phyloP scores from a whole-genome alignment of 768 basidiomycete genomes.

The Grammothele lineata region DNA sequence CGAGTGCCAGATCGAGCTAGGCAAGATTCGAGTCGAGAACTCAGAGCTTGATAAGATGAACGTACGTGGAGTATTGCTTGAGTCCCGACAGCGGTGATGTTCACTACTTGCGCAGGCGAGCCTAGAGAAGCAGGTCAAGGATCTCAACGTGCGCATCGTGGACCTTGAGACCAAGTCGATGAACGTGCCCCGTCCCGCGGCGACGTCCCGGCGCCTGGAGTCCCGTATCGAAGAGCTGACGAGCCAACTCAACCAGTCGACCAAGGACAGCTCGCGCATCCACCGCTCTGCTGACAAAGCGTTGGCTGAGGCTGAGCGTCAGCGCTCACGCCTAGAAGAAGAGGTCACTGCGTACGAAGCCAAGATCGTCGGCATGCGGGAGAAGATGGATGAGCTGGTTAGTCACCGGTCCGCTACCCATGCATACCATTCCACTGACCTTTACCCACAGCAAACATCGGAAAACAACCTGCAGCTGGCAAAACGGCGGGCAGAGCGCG shows the following conservation, averaged over 20 bases:
- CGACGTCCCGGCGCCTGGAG: constrained; percentile 55
- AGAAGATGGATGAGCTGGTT: constrained; percentile 60
- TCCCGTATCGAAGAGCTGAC: constrained; percentile 71
- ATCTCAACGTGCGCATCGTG: constrained; percentile 75
- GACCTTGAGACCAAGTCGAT: constrained; percentile 81
- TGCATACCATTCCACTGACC: no score
- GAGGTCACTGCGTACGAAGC: constrained; percentile 57
- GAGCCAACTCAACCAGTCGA: constrained; percentile 50
- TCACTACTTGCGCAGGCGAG: constrained; percentile 48
- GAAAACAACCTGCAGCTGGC: constrained; percentile 64
- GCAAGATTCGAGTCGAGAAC: constrained; percentile 75
- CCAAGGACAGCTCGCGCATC: constrained; percentile 38
- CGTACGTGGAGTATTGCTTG: constrained; percentile 35
- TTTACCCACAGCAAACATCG: constrained; percentile 48
- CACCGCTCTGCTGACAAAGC: constrained; percentile 47
- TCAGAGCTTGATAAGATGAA: constrained; percentile 76
- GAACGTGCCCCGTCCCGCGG: constrained; percentile 53
- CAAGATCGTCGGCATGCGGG: constrained; percentile 53
- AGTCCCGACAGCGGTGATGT: no score
- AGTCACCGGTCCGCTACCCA: constrained; percentile 23
- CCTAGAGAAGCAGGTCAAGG: constrained; percentile 83
- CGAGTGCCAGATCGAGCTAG: constrained; percentile 73
- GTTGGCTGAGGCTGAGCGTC: constrained; percentile 57
- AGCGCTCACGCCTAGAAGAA: constrained; percentile 58
- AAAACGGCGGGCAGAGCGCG: constrained; percentile 74